Conservation (phyloP, 768 basidiomycete species). For the Tricholoma matsutake region DNA sequence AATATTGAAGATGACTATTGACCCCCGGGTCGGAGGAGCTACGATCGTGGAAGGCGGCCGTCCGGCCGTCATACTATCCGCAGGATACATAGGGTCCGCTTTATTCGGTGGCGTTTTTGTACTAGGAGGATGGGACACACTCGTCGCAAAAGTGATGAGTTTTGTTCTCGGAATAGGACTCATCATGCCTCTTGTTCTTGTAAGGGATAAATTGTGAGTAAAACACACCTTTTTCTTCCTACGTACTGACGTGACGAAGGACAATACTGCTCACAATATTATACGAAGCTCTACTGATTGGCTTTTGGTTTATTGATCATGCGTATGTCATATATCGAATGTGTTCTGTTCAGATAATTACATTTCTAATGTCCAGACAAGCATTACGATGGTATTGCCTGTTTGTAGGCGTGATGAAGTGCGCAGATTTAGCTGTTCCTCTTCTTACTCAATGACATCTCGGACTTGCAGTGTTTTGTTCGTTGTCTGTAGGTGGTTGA, state of each 20-base stretch:
- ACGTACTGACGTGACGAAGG: conserved; percentile 38
- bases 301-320: conserved; percentile 95
- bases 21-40: conserved; percentile 76
- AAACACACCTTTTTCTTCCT: not conserved
- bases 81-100: conserved; percentile 83
- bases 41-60: conserved; percentile 77
- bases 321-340: conserved; percentile 50
- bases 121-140: conserved; percentile 81
- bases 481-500: conserved; percentile 66
- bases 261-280: conserved; percentile 80
- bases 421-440: conserved; percentile 20
- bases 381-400: conserved; percentile 83
- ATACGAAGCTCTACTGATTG: conserved; percentile 85
- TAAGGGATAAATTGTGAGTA: conserved; percentile 85
- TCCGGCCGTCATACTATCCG: conserved; percentile 65
- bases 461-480: conserved; percentile 63
- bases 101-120: conserved; percentile 81
- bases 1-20: conserved; percentile 77
- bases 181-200: conserved; percentile 79
- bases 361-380: conserved; percentile 42
- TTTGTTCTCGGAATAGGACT: conserved; percentile 87
- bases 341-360: not conserved
- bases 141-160: conserved; percentile 90
- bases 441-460: not conserved
- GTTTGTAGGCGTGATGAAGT: conserved; percentile 87